phyloP scores from a whole-genome alignment of 768 basidiomycete genomes.

The Hemileccinum impolitum region DNA sequence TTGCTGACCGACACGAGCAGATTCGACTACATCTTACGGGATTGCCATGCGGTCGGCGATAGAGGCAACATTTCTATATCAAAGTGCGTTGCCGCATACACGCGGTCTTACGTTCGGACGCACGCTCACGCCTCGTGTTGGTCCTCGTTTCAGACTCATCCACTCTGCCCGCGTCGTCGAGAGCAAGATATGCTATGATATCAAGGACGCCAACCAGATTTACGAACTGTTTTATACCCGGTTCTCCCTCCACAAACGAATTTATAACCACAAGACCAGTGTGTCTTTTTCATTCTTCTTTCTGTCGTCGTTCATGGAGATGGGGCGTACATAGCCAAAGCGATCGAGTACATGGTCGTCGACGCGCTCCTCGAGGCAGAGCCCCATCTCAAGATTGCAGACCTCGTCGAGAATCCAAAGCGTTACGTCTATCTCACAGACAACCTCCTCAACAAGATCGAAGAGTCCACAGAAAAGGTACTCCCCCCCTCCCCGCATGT shows the following conservation, averaged over 20 bases:
- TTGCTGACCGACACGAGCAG: constrained; percentile 33
- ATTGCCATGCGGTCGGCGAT: constrained; percentile 70
- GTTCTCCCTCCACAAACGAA: constrained; percentile 76
- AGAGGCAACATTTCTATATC: constrained; percentile 47
- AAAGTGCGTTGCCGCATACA: constrained; percentile 31
- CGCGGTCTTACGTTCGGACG: neutral
- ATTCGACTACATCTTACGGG: constrained; percentile 80
- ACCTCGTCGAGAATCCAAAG: constrained; percentile 52
- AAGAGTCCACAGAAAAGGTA: constrained; percentile 41
- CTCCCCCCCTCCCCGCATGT: neutral
- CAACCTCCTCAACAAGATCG: constrained; percentile 58
- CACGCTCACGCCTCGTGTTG: neutral
- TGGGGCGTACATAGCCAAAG: constrained; percentile 46
- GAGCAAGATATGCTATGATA: constrained; percentile 73
- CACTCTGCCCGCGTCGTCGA: constrained; percentile 73
- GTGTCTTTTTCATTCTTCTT: neutral
- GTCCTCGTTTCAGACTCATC: constrained; percentile 49
- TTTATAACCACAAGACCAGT: constrained; percentile 81
- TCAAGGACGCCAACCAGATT: constrained; percentile 76
- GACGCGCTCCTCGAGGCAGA: constrained; percentile 75
- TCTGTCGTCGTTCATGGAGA: neutral
- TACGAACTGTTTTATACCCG: constrained; percentile 72
- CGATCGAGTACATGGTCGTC: constrained; percentile 83
- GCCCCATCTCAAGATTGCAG: constrained; percentile 56
- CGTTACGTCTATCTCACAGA: constrained; percentile 68